Evolutionary conservation across 768 basidiomycete species (phyloP), one percentile per base, ranked within the genome.

Genomic region (Vararia minispora): DNA sequence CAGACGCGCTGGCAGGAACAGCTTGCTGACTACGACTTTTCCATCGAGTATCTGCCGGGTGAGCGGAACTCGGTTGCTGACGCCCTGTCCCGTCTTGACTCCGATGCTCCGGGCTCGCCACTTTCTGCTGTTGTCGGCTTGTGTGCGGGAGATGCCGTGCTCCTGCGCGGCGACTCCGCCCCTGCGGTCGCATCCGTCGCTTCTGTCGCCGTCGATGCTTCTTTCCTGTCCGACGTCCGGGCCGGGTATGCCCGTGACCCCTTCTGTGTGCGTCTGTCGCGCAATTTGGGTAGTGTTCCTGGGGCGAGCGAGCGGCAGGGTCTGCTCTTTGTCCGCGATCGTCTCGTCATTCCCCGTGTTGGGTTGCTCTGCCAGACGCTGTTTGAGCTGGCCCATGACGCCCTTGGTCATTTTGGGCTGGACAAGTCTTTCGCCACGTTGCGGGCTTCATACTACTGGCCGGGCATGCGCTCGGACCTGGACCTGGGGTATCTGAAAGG

Each of bases 1-100:
- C 68, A 67, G 24, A 56, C 56, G 0, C 44, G 58, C 0, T 69
- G 68, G 69, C 18, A 61, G 3, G 56, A 68, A 37, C 57, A 60
- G 16, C 41, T 73, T 1, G 39, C 45, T 0, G 47, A 59, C n/a
- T 72, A 64, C 39, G 57, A 68, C 25, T 50, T 49, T 34, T 28
- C 45, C 0, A 58, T 68, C 12, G 35, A 37, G 3, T 68, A 67
- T 37, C 41, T 71, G 52, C 33, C 46, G 0, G 69, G 69, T 0
- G 46, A 49, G 1, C 54, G 60, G 4, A 71, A 72, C 41, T 45
- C 56, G 0, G 42, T 63, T 0, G 57, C 62, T 0, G 67, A 72
- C 48, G 58, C 64, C 0, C 44, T 72, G 6, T 70, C 65, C 0
- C 47, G 58, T 22, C 16, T 61, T 3, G 47, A 51, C 17, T 17